Evolutionary conservation across 345 rosid genomes (phyloP), one percentile per base, ranked within the genome.

Genomic region (Raphanus sativus): DNA sequence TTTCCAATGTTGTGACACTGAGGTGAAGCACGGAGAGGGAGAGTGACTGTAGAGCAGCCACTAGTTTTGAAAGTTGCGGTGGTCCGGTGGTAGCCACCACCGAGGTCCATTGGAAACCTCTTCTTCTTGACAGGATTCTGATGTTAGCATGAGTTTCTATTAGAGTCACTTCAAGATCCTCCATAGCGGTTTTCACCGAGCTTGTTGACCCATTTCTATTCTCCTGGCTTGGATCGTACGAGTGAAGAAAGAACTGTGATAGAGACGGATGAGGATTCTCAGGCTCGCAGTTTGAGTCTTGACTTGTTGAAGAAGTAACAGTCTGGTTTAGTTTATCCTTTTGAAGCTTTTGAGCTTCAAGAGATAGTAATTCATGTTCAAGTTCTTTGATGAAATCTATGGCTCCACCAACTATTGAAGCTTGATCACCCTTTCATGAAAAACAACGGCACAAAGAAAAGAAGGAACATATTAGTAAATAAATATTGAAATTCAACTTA

Each of bases 331-430:
- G 7, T 63, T 74, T 32, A 30, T 52, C 70, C 12, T 81, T 78
- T 25, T 73, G 73, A 30, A 80, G 75, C 82, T 90, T 93, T 75
- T 83, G 86, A 45, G 91, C 89, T 86, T 91, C 90, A 38, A 93
- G 88, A 55, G 88, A 78, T 62, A 86, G 85, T 68, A 91, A 79
- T 45, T 86, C 84, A 21, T 89, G 91, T 84, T 93, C 96, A 61
- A 91, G 88, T 73, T 91, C 90, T 88, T 91, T 93, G 75, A 93
- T 91, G 81, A 86, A 93, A 79, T 89, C 97, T 70, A 93, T 87
- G 5, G 97, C 97, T 48, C 97, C 97, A 33, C 93, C 98, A 55
- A 93, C 97, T 74, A 90, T 87, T 25, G 98, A 89, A 2, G 98
- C 98, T 78, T 91, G 98, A 80, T 93, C 98, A 75, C 98, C 92